phyloP scores from a whole-genome alignment of 495 filamentous ascomycete genomes.

The Jackrogersella multiformis region DNA sequence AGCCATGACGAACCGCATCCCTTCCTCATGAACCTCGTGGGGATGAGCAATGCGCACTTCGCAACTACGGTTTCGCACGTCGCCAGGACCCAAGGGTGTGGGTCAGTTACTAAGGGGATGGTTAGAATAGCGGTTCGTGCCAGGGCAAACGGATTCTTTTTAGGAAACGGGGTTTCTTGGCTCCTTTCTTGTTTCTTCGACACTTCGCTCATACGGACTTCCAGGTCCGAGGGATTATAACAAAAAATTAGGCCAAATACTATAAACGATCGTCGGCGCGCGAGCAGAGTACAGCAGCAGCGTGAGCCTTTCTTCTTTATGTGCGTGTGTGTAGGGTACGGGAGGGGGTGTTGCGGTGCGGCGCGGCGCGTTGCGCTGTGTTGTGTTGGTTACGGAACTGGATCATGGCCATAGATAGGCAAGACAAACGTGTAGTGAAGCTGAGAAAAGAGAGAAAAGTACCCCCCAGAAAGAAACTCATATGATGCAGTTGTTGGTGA shows the following conservation, averaged over 20 bases:
- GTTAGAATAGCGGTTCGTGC: background rate
- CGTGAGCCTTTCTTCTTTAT: background rate
- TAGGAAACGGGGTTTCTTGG: constrained; percentile 19
- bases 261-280: constrained; percentile 22
- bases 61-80: constrained; percentile 7
- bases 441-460: background rate
- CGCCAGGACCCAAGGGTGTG: background rate
- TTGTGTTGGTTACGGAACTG: background rate
- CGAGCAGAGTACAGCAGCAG: background rate
- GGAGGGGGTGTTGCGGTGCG: background rate
- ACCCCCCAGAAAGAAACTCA: too few relatives aligned
- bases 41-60: constrained; percentile 22
- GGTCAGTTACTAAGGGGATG: constrained; percentile 4
- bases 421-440: background rate
- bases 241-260: background rate
- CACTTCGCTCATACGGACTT: constrained; percentile 1
- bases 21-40: constrained; percentile 1
- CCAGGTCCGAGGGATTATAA: constrained; percentile 23
- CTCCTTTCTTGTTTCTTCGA: constrained; percentile 3
- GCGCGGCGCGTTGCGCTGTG: too few relatives aligned
- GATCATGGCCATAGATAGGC: background rate
- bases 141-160: constrained; percentile 14
- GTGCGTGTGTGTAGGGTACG: too few relatives aligned
- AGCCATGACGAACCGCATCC: background rate
- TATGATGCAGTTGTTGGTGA: too few relatives aligned